phyloP scores from a whole-genome alignment of 495 filamentous ascomycete genomes.

The Rusavskia elegans region DNA sequence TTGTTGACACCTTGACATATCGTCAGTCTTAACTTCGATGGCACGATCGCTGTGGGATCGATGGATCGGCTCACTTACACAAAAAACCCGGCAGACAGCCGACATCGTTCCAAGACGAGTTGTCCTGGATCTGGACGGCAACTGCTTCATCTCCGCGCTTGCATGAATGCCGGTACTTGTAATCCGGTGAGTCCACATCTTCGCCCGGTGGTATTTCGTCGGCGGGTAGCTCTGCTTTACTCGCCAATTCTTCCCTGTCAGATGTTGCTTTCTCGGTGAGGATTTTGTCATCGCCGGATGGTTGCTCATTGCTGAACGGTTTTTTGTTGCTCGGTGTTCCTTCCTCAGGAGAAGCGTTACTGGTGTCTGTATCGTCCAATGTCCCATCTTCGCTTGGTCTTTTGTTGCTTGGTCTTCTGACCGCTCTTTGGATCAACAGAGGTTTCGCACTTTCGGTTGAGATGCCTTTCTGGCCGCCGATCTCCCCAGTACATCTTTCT shows the following conservation, averaged over 20 bases:
- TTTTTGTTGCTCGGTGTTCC: too few species aligned
- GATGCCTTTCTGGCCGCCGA: neutral
- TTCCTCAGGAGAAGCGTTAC: too few species aligned
- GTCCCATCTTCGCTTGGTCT: too few species aligned
- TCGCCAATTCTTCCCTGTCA: too few species aligned
- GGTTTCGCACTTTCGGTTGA: neutral
- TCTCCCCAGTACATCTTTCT: neutral
- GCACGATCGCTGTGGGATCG: neutral
- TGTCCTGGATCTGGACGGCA: constrained; percentile 23
- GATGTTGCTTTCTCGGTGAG: too few species aligned
- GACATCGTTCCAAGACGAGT: constrained; percentile 15
- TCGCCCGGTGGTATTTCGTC: too few species aligned
- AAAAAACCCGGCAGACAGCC: constrained; percentile 25
- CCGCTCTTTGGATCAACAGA: neutral
- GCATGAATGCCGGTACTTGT: neutral
- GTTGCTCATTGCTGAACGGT: too few species aligned
- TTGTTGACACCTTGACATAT: constrained; percentile 25
- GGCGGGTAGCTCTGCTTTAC: too few species aligned
- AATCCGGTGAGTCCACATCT: too few species aligned
- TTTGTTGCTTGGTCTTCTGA: too few species aligned
- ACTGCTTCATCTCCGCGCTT: constrained; percentile 11
- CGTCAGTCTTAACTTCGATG: constrained; percentile 1
- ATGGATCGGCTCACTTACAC: constrained; percentile 15
- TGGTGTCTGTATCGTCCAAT: too few species aligned
- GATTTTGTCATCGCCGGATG: too few species aligned